Evolutionary conservation across 768 basidiomycete species (phyloP).

Genomic region (Tylopilus felleus): DNA sequence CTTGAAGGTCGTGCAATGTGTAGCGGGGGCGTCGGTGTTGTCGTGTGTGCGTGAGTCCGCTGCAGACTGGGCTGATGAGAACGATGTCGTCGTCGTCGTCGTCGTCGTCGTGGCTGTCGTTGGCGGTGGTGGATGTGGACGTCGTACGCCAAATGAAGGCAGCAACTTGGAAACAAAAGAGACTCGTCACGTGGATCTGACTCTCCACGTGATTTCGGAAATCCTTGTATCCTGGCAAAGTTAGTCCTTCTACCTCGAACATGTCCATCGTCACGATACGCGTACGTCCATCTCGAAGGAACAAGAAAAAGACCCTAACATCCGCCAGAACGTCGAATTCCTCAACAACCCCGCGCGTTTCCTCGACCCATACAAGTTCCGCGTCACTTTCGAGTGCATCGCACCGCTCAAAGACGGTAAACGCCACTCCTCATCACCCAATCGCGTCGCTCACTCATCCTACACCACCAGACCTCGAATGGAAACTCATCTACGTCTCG

Average conservation of each 20-base stretch:
- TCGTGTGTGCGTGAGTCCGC: background rate
- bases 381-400: constrained; percentile 97
- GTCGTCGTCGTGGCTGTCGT: constrained; percentile 12
- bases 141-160: constrained; percentile 20
- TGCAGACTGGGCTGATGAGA: background rate
- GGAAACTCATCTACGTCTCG: constrained; percentile 96
- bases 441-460: background rate
- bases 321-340: constrained; percentile 75
- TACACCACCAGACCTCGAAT: constrained; percentile 76
- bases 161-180: constrained; percentile 15
- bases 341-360: constrained; percentile 93
- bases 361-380: constrained; percentile 86
- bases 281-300: constrained; percentile 36
- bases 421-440: background rate
- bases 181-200: background rate
- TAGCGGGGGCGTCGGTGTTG: background rate
- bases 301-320: background rate
- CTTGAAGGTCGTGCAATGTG: constrained; percentile 3
- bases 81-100: background rate
- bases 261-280: constrained; percentile 40
- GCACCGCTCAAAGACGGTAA: constrained; percentile 85
- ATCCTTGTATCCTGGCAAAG: too few species aligned
- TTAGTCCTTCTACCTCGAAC: too few species aligned
- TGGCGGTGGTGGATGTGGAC: constrained; percentile 9
- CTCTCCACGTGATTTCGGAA: background rate